Evolutionary conservation across 106 monocot species (phyloP).

Genomic region (Cymbidium sinense): DNA sequence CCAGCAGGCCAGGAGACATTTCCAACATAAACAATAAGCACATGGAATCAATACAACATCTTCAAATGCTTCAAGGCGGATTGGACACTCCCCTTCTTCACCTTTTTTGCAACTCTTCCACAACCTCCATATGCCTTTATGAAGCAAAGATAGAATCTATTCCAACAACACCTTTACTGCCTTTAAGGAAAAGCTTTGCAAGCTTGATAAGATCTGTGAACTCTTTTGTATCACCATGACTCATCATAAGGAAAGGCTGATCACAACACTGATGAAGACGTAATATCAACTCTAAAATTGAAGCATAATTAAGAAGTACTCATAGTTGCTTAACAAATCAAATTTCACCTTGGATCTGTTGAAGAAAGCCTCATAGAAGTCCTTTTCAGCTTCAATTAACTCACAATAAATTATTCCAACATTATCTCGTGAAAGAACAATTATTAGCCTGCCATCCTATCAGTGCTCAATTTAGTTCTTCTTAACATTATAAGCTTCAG

Average conservation of each 20-base stretch:
- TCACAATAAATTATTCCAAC: conserved; percentile 71
- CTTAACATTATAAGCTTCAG: too few species aligned
- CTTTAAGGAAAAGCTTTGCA: conserved; percentile 63
- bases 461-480: too few species aligned
- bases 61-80: conserved; percentile 92
- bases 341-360: conserved; percentile 95
- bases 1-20: too few species aligned
- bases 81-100: conserved; percentile 81
- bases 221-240: too few species aligned
- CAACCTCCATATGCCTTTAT: conserved; percentile 68
- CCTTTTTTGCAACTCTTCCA: conserved; percentile 70
- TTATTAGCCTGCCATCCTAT: conserved; percentile 90
- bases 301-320: too few species aligned
- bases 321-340: conserved; percentile 89
- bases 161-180: conserved; percentile 25
- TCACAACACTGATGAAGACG: conserved; percentile 95
- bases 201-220: too few species aligned
- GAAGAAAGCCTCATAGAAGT: too few species aligned
- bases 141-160: conserved; percentile 25
- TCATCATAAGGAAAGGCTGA: conserved; percentile 92
- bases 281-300: conserved; percentile 87
- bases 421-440: conserved; percentile 75
- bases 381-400: too few species aligned
- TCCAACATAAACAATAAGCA: too few species aligned
- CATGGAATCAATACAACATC: too few species aligned